Conservation (phyloP, 148 eudicot genomes). For the Fallopia convolvulus region DNA sequence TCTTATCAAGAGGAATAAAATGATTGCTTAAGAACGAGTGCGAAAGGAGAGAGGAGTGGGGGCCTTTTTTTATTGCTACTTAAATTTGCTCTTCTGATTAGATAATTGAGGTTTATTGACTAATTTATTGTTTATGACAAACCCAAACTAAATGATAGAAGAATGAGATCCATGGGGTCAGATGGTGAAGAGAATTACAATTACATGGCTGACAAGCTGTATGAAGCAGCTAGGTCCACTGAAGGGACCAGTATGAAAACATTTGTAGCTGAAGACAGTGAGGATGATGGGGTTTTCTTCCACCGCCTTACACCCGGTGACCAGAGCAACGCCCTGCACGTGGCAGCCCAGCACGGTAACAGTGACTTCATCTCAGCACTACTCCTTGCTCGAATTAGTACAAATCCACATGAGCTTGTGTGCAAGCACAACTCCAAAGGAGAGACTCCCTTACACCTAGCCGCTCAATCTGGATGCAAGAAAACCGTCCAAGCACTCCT, state of each 20-base stretch:
- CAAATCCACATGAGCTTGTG: neutral
- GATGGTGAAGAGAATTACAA: neutral
- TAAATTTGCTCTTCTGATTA: too few species aligned
- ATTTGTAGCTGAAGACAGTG: neutral
- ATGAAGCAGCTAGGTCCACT: neutral
- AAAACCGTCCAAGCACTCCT: neutral
- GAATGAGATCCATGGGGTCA: neutral
- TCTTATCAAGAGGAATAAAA: too few species aligned
- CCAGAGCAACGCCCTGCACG: neutral
- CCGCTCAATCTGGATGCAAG: neutral
- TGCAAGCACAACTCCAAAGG: slow-evolving; percentile 1
- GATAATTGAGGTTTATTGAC: too few species aligned
- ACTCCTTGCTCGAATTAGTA: neutral
- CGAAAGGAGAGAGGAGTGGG: too few species aligned
- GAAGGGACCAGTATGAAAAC: neutral
- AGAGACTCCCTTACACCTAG: neutral
- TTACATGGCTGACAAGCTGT: slow-evolving; percentile 3
- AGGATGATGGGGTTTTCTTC: neutral
- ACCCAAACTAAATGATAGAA: neutral
- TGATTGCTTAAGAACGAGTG: too few species aligned
- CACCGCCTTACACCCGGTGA: neutral
- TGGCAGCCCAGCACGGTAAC: neutral
- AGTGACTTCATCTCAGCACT: neutral
- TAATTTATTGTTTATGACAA: too few species aligned
- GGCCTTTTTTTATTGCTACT: too few species aligned